Evolutionary conservation across 371 early-diverging fungal species (phyloP).

Genomic region (Rhizomucor pusillus): DNA sequence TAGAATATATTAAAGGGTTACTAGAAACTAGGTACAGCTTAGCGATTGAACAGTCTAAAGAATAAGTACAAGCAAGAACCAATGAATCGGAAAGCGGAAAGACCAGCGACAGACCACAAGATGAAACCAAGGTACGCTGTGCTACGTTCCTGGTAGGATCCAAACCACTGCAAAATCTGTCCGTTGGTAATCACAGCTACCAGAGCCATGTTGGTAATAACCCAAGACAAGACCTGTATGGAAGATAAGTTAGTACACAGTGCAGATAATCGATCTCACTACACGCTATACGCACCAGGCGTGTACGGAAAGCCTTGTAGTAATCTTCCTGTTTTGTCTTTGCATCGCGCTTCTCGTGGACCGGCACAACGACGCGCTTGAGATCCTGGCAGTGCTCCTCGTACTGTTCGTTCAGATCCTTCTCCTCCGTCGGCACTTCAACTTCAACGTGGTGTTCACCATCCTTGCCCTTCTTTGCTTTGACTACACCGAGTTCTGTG

Average conservation of each 20-base stretch:
- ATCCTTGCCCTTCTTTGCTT: slow-evolving; percentile 50
- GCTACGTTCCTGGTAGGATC: slow-evolving; percentile 35
- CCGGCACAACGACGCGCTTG: slow-evolving; percentile 43
- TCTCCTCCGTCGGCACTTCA: slow-evolving; percentile 69
- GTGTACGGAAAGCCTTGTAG: slow-evolving; percentile 85
- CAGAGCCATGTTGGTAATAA: slow-evolving; percentile 79
- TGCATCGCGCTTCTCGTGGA: slow-evolving; percentile 64
- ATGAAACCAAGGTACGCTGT: slow-evolving; percentile 82
- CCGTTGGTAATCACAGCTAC: slow-evolving; percentile 55
- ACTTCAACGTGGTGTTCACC: slow-evolving; percentile 55
- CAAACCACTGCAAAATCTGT: slow-evolving; percentile 32
- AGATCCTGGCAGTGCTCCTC: slow-evolving; percentile 65
- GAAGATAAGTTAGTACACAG: not conserved
- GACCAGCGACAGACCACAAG: slow-evolving; percentile 85
- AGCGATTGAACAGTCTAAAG: slow-evolving; percentile 48
- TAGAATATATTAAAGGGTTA: too few relatives aligned
- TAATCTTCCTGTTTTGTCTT: slow-evolving; percentile 83
- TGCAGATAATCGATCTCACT: not conserved
- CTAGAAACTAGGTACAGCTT: slow-evolving; percentile 4
- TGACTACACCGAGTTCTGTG: slow-evolving; percentile 67
- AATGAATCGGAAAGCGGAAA: slow-evolving; percentile 79
- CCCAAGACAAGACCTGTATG: slow-evolving; percentile 65
- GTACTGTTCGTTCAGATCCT: slow-evolving; percentile 75
- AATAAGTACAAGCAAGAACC: slow-evolving; percentile 77
- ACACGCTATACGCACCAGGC: slow-evolving; percentile 25